These are phyloP conservation scores for Scleroderma citrinum DNA, from an alignment of 768 basidiomycete species.

Conservation along the genomic window DNA sequence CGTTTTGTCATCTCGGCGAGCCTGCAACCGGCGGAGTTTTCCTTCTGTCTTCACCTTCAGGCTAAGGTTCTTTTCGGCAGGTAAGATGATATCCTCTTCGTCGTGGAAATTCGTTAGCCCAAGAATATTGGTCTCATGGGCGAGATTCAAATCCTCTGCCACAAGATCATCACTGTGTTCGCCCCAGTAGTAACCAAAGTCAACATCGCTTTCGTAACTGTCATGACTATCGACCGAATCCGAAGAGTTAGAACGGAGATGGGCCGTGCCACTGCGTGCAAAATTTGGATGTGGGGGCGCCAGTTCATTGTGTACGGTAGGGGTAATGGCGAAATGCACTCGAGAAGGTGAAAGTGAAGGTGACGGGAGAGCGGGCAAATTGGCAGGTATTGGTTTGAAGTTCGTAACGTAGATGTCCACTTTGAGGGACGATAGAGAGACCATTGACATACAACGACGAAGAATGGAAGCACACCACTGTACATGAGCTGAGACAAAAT, in stretches of 20 bases:
- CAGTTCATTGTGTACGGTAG: slow-evolving; percentile 19
- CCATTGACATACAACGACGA: slow-evolving; percentile 54
- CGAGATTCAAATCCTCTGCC: slow-evolving; percentile 26
- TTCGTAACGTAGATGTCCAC: slow-evolving; percentile 75
- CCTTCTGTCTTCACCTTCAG: slow-evolving; percentile 54
- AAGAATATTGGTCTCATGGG: slow-evolving; percentile 46
- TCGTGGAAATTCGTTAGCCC: slow-evolving; percentile 78
- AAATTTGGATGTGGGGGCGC: slow-evolving; percentile 33
- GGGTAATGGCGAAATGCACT: slow-evolving; percentile 9
- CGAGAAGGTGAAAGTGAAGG: slow-evolving; percentile 10
- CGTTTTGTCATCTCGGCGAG: slow-evolving; percentile 25
- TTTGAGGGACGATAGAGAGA: slow-evolving; percentile 44
- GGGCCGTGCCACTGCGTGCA: slow-evolving; percentile 5
- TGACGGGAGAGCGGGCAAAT: slow-evolving; percentile 2
- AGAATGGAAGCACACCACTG: slow-evolving; percentile 70
- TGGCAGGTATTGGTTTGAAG: slow-evolving; percentile 29
- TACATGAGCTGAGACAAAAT: slow-evolving; percentile 48
- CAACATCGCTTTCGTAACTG: slow-evolving; percentile 31
- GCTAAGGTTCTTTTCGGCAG: slow-evolving; percentile 52
- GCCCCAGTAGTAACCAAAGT: slow-evolving; percentile 39
- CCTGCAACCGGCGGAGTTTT: slow-evolving; percentile 45
- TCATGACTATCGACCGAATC: slow-evolving; percentile 28
- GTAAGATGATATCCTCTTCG: slow-evolving; percentile 53
- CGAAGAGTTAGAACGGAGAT: slow-evolving; percentile 10
- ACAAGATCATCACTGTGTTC: slow-evolving; percentile 26